Evolutionary conservation across 495 filamentous ascomycete genomes (phyloP).

Genomic region (Penicillium tannophilum): DNA sequence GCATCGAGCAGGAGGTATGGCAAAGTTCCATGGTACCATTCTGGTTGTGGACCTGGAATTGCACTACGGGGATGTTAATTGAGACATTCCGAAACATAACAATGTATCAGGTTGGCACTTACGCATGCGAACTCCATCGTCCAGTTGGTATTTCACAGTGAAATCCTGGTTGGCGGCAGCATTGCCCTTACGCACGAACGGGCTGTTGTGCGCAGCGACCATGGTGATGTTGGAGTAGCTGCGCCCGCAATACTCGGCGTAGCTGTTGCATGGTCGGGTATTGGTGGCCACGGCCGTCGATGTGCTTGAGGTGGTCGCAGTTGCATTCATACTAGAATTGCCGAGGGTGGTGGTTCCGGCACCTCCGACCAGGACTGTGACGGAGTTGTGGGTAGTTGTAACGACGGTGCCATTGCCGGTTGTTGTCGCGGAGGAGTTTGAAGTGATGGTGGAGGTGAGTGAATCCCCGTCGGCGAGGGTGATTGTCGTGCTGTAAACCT

Average conservation of each 20-base stretch:
- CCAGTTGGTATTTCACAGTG: constrained; percentile 70
- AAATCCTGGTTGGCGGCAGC: constrained; percentile 77
- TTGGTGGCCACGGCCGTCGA: constrained; percentile 58
- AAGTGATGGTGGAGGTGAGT: constrained; percentile 20
- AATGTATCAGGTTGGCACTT: constrained; percentile 10
- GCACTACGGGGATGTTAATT: constrained; percentile 50
- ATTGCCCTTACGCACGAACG: constrained; percentile 70
- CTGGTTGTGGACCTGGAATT: constrained; percentile 78
- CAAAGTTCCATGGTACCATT: constrained; percentile 65
- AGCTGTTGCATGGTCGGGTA: constrained; percentile 81
- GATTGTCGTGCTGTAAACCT: constrained; percentile 42
- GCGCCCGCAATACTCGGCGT: constrained; percentile 78
- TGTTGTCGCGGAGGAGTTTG: constrained; percentile 22
- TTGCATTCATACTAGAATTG: constrained; percentile 51
- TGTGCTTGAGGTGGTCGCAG: constrained; percentile 36
- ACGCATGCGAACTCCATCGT: constrained; percentile 86
- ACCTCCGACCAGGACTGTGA: constrained; percentile 45
- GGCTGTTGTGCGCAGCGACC: constrained; percentile 85
- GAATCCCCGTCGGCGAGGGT: constrained; percentile 31
- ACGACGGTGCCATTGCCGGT: constrained; percentile 37
- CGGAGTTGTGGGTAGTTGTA: constrained; percentile 36
- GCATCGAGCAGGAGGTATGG: constrained; percentile 77
- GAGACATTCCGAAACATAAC: neutral
- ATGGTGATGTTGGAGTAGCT: constrained; percentile 89
- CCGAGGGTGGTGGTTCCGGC: constrained; percentile 33